Evolutionary conservation across 768 basidiomycete genomes (phyloP), one percentile per base, ranked within the genome.

Genomic region (Pleurotus pulmonarius): DNA sequence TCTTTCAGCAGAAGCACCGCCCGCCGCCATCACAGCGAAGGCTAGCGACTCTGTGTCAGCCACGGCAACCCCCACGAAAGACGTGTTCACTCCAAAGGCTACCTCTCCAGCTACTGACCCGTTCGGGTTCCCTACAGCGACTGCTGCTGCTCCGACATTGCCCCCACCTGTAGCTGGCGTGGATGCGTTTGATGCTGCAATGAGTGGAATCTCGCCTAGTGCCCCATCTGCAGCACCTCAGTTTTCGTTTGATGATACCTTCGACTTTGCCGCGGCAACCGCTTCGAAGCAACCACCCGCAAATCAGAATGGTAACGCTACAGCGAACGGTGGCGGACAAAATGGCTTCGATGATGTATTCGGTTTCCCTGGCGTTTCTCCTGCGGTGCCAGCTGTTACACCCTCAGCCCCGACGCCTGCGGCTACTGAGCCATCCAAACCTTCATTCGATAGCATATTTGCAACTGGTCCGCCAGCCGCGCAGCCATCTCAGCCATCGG

Each of bases 101-200:
- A 54, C 55, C 47, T 59, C 72, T 63, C 62, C 70, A 49, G 53
- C 64, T 46, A 59, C 58, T 60, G 26, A 55, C 38, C 43, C 43
- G 9, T 55, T 55, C 44, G 54, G 45, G n/a, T 24, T 46, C 15
- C 34, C 54, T 26, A 18, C 24, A 8, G 8, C 60, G 64, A 12
- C 60, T 59, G 25, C 56, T 41, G 16, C 65, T 58, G 2, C 56
- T 24, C 46, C 56, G 8, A 18, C 53, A 56, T 59, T 56, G 44
- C 55, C 57, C 8, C 46, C 62, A 13, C 15, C 63, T 6, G 63
- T 71, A 20, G 77, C 79, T 54, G 85, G 83, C 13, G 75, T 86
- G 1, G 83, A 76, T 60, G 89, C 82, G 49, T 90, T 92, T 61
- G 90, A 92, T 63, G 88, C 90, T 65, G 85, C 87, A 0, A 76